A percentile compares a stretch with the other conserved stretches of the same genome.
These are phyloP conservation scores for Viola odorata DNA, from an alignment of 345 rosid genomes.

Conservation along the genomic window DNA sequence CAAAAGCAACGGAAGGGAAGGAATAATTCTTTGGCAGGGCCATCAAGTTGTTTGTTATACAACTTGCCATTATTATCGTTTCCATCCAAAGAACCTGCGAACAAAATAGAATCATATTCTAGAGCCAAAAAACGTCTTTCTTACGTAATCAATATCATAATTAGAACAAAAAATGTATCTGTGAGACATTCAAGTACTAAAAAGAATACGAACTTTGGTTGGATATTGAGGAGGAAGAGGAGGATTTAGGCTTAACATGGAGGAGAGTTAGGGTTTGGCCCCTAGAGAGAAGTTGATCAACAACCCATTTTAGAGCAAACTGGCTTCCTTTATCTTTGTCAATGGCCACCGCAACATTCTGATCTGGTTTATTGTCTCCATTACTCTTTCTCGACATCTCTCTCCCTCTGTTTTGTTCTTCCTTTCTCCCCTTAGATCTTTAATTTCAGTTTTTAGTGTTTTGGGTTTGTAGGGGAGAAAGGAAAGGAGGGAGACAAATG, in stretches of 20 bases:
- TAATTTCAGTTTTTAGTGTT: no score
- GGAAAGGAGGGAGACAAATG: not conserved
- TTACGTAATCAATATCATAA: not conserved
- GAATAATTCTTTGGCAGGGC: slow-evolving; percentile 47
- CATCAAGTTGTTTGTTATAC: slow-evolving; percentile 23
- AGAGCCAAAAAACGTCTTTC: not conserved
- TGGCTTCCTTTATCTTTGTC: slow-evolving; percentile 21
- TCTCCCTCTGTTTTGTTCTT: not conserved
- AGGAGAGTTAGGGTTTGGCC: slow-evolving; percentile 38
- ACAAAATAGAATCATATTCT: not conserved
- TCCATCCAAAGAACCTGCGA: slow-evolving; percentile 2
- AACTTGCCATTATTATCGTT: slow-evolving; percentile 26
- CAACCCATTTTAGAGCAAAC: slow-evolving; percentile 20
- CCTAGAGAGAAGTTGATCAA: slow-evolving; percentile 10
- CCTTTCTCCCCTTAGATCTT: no score
- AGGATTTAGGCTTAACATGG: slow-evolving; percentile 36
- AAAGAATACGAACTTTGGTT: no score
- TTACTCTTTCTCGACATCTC: not conserved
- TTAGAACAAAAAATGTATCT: not conserved
- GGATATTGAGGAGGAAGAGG: not conserved
- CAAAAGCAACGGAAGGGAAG: slow-evolving; percentile 90
- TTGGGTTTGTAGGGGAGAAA: no score
- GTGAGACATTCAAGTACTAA: no score
- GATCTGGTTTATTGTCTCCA: not conserved
- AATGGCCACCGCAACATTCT: slow-evolving; percentile 16